Evolutionary conservation across 2,329 filamentous ascomycete species (phyloP), one percentile per base, ranked within the genome.

Genomic region (Dendrostoma leiphaemia): DNA sequence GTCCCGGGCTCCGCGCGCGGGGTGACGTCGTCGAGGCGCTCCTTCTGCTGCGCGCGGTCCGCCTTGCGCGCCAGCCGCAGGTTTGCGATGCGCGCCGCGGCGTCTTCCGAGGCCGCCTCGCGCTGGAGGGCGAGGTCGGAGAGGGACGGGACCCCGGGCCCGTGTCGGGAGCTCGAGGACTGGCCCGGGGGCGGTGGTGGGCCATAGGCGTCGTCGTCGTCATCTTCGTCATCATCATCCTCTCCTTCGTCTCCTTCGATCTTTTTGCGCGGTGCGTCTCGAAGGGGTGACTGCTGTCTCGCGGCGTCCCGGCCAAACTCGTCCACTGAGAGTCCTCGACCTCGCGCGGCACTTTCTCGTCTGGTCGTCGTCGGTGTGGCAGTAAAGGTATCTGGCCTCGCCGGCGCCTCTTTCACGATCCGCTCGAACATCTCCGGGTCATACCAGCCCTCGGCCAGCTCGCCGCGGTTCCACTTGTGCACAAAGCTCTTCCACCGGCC

Each of bases 401-500:
- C 35, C 2, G 51, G 47, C 1, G 41, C 45, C 43, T 26, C 57
- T 6, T 53, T 57, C 2, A 61, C 48, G 7, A 61, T 56, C 3
- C 62, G 57, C 48, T 63, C 51, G 58, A 90, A 83, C 60, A 85
- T 89, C 54, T 81, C 81, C 7, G 91, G 89, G 65, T 95, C 90
- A 71, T 97, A 99, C 93, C 93, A 99, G 44, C 90, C 90, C 69
- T 93, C 88, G 4, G 89, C 88, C 59, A 97, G 77, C 72, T 93
- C 90, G 66, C 86, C 88, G 63, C 84, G 83, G 74, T 99, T 99
- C 93, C 94, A 99, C 77, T 91, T 93, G 4, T 82, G 79, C 12
- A 93, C 69, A 64, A 97, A 99, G 67, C 91, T 93, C 79, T 96
- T 96, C 91, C 93, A 99, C 52, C 93, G 78, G 1, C 92, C 91